phyloP scores from a whole-genome alignment of 306 rosid species.

The Chamaecrista fasciculata region DNA sequence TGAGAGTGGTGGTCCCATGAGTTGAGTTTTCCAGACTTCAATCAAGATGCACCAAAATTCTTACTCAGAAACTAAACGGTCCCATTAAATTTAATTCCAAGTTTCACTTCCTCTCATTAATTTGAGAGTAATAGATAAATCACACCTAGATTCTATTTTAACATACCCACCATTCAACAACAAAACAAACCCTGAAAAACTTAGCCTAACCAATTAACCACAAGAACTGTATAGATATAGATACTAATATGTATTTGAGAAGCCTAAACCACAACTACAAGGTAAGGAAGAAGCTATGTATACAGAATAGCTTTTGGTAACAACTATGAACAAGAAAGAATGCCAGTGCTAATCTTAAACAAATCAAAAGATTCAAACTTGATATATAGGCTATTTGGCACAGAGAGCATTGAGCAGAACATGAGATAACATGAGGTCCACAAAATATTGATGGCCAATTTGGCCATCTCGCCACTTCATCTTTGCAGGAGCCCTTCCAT shows the following conservation, averaged over 20 bases:
- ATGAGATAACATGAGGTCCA: conserved; percentile 88
- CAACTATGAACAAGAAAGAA: conserved; percentile 51
- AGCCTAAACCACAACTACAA: conserved; percentile 27
- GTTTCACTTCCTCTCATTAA: not conserved
- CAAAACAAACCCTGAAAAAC: not conserved
- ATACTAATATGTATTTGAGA: not conserved
- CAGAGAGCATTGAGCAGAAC: conserved; percentile 73
- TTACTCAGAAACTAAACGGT: not conserved
- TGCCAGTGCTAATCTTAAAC: conserved; percentile 27
- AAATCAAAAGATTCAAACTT: not conserved
- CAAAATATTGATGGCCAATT: conserved; percentile 89
- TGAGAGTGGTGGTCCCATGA: not conserved
- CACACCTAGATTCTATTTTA: not conserved
- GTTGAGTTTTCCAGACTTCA: not conserved
- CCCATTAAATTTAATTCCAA: not conserved
- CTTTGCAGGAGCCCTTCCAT: conserved; percentile 76
- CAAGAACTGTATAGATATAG: not conserved
- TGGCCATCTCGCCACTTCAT: conserved; percentile 81
- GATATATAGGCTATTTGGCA: conserved; percentile 28
- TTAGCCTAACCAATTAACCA: conserved; percentile 3
- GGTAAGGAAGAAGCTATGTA: conserved; percentile 23
- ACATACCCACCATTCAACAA: not conserved
- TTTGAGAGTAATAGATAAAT: conserved; percentile 10
- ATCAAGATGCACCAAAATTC: not conserved
- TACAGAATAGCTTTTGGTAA: conserved; percentile 14